These are phyloP conservation scores for Spergularia azorica DNA, from an alignment of 179 eudicot genomes.

Conservation along the genomic window DNA sequence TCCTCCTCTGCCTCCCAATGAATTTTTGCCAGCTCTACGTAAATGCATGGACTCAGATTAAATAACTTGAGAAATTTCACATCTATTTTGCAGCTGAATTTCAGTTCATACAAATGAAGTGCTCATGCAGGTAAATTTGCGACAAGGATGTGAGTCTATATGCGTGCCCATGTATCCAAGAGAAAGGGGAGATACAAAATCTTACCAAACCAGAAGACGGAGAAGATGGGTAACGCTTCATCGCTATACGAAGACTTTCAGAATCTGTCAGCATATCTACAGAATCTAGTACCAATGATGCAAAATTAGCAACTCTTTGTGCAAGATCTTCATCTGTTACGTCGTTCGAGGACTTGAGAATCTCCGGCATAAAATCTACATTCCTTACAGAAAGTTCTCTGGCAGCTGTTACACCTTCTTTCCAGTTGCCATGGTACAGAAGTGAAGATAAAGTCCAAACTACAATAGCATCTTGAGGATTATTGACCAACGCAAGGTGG, in stretches of 20 bases:
- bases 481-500: conserved; percentile 63
- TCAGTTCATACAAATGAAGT: neutral
- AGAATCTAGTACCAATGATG: conserved; percentile 46
- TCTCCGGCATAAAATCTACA: conserved; percentile 61
- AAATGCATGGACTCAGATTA: too few species aligned
- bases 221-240: conserved; percentile 55
- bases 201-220: conserved; percentile 58
- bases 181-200: conserved; percentile 6
- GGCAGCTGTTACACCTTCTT: conserved; percentile 61
- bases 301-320: conserved; percentile 51
- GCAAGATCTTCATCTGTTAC: conserved; percentile 64
- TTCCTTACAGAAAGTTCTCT: conserved; percentile 43
- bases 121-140: neutral
- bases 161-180: neutral
- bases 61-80: too few species aligned
- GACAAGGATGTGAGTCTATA: too few species aligned
- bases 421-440: conserved; percentile 71
- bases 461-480: conserved; percentile 73
- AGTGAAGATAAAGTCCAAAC: conserved; percentile 74
- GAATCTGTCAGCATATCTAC: conserved; percentile 41
- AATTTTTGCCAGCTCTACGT: too few species aligned
- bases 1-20: neutral
- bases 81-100: too few species aligned
- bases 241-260: conserved; percentile 44
- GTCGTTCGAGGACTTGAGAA: conserved; percentile 32